These are phyloP conservation scores for Gastrodia elata DNA, from an alignment of 106 monocot species.

Conservation along the genomic window DNA sequence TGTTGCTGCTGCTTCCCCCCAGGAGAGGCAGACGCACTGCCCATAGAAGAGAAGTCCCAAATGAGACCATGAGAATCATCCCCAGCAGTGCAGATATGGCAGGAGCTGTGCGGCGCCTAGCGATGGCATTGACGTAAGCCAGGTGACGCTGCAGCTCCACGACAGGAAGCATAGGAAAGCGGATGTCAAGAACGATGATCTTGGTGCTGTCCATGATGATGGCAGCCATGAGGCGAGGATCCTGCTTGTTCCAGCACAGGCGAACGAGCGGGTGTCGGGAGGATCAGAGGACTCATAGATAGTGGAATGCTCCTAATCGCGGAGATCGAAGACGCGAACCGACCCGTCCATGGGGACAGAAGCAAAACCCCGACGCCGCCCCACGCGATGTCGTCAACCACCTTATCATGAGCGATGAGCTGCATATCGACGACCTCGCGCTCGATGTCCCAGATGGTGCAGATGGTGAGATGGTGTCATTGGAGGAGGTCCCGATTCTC, in stretches of 20 bases:
- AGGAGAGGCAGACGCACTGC: slow-evolving; percentile 13
- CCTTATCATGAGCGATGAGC: slow-evolving; percentile 96
- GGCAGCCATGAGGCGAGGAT: slow-evolving; percentile 95
- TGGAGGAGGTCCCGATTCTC: slow-evolving; percentile 82
- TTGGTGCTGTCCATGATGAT: slow-evolving; percentile 96
- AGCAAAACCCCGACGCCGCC: slow-evolving; percentile 95
- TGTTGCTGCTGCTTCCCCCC: slow-evolving; percentile 12
- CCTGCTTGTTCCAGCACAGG: slow-evolving; percentile 98
- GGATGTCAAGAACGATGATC: slow-evolving; percentile 95
- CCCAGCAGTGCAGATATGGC: slow-evolving; percentile 96
- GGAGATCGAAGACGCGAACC: slow-evolving; percentile 87
- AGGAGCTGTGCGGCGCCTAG: slow-evolving; percentile 98
- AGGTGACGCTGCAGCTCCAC: slow-evolving; percentile 96
- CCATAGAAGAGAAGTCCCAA: slow-evolving; percentile 95
- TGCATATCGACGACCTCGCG: slow-evolving; percentile 88
- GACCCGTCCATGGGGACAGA: slow-evolving; percentile 96
- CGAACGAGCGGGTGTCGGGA: slow-evolving; percentile 66
- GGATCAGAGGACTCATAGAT: slow-evolving; percentile 94
- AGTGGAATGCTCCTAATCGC: slow-evolving; percentile 98
- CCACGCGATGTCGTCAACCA: slow-evolving; percentile 97
- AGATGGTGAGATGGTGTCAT: slow-evolving; percentile 78
- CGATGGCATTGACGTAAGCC: slow-evolving; percentile 80
- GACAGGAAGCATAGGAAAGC: slow-evolving; percentile 85
- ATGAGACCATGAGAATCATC: slow-evolving; percentile 93
- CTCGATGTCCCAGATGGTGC: slow-evolving; percentile 97